Conservation (phyloP, 768 basidiomycete genomes). For the Fomitopsis pulvina region DNA sequence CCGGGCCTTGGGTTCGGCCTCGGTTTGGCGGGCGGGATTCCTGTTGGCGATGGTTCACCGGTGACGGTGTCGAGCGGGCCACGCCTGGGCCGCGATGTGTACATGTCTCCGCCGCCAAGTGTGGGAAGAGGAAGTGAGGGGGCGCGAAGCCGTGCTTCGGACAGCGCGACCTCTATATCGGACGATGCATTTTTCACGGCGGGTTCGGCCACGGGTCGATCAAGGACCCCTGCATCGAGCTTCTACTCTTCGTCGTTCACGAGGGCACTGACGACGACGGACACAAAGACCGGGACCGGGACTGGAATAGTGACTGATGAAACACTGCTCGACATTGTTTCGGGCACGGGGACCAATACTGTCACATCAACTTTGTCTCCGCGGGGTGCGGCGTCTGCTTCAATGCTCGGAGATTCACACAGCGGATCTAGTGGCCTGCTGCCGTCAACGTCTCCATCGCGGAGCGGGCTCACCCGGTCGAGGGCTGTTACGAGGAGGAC, state of each 20-base stretch:
- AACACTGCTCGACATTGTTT: slow-evolving; percentile 31
- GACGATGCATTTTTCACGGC: slow-evolving; percentile 45
- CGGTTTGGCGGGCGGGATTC: slow-evolving; percentile 33
- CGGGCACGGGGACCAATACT: slow-evolving; percentile 38
- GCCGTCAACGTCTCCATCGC: slow-evolving; percentile 43
- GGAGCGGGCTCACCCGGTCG: slow-evolving; percentile 45
- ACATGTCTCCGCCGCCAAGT: slow-evolving; percentile 40
- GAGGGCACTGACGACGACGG: slow-evolving; percentile 20
- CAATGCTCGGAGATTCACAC: slow-evolving; percentile 51
- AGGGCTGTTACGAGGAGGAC: slow-evolving; percentile 50
- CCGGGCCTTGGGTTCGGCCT: slow-evolving; percentile 41
- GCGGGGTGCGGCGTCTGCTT: slow-evolving; percentile 45
- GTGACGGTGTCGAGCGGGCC: slow-evolving; percentile 71
- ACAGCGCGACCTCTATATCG: slow-evolving; percentile 24
- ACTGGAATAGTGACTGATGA: slow-evolving; percentile 31
- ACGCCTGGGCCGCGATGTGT: slow-evolving; percentile 34
- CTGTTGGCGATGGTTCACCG: slow-evolving; percentile 48
- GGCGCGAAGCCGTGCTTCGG: slow-evolving; percentile 20
- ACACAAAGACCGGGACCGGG: slow-evolving; percentile 20
- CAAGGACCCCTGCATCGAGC: slow-evolving; percentile 26
- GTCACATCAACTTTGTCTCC: slow-evolving; percentile 46
- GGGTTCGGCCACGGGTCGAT: slow-evolving; percentile 26
- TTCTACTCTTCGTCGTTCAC: slow-evolving; percentile 31
- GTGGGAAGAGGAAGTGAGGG: slow-evolving; percentile 23
- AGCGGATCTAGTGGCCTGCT: slow-evolving; percentile 22